Evolutionary conservation across 139 green algal species (phyloP), one percentile per base, ranked within the genome.

Genomic region (Coccomyxa sp.): DNA sequence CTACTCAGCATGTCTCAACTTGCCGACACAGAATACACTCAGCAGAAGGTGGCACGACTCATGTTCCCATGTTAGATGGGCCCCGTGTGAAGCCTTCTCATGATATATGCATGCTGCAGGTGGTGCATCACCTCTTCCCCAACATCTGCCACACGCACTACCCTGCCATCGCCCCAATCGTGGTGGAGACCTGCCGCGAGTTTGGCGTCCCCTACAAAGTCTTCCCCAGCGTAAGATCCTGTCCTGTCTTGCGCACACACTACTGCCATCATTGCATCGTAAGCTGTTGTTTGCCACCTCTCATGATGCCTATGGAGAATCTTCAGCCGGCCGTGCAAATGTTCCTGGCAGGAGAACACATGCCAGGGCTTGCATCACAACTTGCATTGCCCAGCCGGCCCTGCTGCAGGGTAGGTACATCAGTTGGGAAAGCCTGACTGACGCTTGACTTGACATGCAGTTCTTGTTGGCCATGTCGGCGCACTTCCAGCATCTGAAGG

Each of bases 91-190:
- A n/a, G n/a, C n/a, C n/a, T n/a, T n/a, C n/a, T n/a, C n/a, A n/a
- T n/a, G n/a, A n/a, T n/a, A n/a, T n/a, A n/a, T 58, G 44, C 44
- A 12, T 58, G 44, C 54, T 70, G 73, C 88, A 94, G 86, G 90
- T 94, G 70, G 91, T 94, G 84, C 90, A 96, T 83, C 89, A 95
- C 82, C 79, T 97, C 54, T 95, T 95, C 85, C 91, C 91, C 33
- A 86, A 86, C 69, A 90, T 95, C 75, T 90, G 81, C 54, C 93
- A 94, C 86, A 89, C 90, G 79, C 91, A 95, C 82, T 95, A 95
- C 82, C 91, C 91, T 22, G 89, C 91, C 83, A 97, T 95, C 58
- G 68, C 84, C 34, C 86, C 82, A 2, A 95, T 97, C 41, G 92
- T 97, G 22, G 68, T 72, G 58, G 88, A 96, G 54, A 91, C 94